phyloP scores from a whole-genome alignment of 129 eudicot genomes.

The Oenanthe sinensis region DNA sequence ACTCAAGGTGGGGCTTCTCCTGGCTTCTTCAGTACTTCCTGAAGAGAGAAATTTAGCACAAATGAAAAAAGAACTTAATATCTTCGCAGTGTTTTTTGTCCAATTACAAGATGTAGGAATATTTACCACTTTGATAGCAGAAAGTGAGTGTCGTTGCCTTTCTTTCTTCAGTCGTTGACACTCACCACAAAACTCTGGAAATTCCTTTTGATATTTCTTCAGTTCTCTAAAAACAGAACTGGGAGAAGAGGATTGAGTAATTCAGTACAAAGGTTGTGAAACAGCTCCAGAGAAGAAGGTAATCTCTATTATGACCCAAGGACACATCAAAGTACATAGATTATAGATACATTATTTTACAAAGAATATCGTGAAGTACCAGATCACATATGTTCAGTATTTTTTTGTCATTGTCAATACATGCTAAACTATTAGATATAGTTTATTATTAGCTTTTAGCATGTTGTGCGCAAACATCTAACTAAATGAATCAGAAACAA shows the following conservation, averaged over 20 bases:
- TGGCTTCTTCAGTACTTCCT: constrained; percentile 41
- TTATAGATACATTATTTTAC: not conserved
- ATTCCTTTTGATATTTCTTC: constrained; percentile 60
- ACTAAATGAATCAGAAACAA: not conserved
- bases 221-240: constrained; percentile 81
- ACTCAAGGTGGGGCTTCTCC: constrained; percentile 31
- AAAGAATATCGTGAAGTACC: not conserved
- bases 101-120: not conserved
- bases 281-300: not conserved
- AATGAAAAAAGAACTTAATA: not conserved
- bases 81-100: not conserved
- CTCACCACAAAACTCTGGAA: constrained; percentile 71
- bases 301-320: not conserved
- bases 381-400: not conserved
- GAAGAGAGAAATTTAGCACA: constrained; percentile 5
- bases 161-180: constrained; percentile 79
- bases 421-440: not conserved
- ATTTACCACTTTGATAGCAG: constrained; percentile 48
- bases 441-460: not conserved
- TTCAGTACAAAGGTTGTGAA: not conserved
- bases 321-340: not conserved
- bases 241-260: constrained; percentile 11
- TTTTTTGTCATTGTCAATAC: not conserved
- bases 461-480: not conserved
- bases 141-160: constrained; percentile 42